Base-by-base conservation (phyloP, 176 grass and related monocot species). In the Leersia perrieri region DNA sequence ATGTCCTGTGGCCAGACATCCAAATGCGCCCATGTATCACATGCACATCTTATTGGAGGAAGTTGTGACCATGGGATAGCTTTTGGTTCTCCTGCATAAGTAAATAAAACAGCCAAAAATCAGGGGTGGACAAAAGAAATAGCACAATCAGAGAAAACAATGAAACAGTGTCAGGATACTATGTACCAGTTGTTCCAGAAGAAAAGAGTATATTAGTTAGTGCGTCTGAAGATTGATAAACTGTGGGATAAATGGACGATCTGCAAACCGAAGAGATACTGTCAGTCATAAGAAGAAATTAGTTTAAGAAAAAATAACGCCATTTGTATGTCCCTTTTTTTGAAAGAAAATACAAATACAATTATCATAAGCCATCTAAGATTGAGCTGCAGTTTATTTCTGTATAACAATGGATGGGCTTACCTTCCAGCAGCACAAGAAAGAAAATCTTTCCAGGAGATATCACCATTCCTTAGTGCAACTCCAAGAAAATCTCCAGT, bases 1-100 rank as follows among this genome's bases (percentile, higher is more conserved):
- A 95, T 82, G 84, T 98, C 95, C 65, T 80, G 82, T 51, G 90
- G 47, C 25, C 31, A 80, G 78, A 85, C 13, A 87, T 98, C 92
- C 80, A 87, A 62, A 98, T 98, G 92, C 27, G 81, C 92, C 95
- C 92, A 95, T 15, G 90, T 69, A 84, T 98, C 95, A 69, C 86
- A 78, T 75, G 51, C 63, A 64, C 84, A 91, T 91, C 95, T 89
- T 72, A 98, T 81, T 78, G 95, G 88, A 81, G 84, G 87, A 89
- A 88, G 84, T 44, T 95, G 92, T 60, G 95, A 89, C 95, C 95
- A 98, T 60, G 92, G 95, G 89, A 98, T 88, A 74, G 92, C 95
- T 81, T 98, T 98, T 82, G 95, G 95, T 26, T 98, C 95, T 40
- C 95, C 95, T 98, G 86, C 78, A 80, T 47, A 70, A 80, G 73